Evolutionary conservation across 805 yeast genomes (phyloP).

Genomic region (Phaffomyces thermotolerans): DNA sequence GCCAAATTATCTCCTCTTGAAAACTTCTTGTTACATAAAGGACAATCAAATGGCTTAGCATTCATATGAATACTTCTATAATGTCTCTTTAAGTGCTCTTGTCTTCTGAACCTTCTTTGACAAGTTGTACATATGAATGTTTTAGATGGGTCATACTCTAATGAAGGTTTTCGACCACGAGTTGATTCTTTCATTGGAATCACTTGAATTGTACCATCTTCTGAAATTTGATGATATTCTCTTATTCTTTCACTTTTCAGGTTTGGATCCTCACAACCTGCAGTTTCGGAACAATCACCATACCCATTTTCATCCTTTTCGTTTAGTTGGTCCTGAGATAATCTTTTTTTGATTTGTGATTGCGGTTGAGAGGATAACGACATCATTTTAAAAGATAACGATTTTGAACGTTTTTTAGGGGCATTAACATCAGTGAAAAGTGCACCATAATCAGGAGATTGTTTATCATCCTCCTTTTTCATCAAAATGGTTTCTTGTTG

Average conservation of each 20-base stretch:
- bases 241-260: slow-evolving; percentile 2
- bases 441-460: slow-evolving; percentile 26
- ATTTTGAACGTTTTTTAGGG: slow-evolving; percentile 15
- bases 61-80: slow-evolving; percentile 65
- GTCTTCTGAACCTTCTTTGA: slow-evolving; percentile 60
- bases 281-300: not conserved
- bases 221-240: slow-evolving; percentile 7
- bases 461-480: slow-evolving; percentile 8
- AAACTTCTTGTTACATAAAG: slow-evolving; percentile 54
- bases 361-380: not conserved
- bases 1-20: slow-evolving; percentile 60
- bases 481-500: not conserved
- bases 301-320: not conserved
- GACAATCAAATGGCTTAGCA: slow-evolving; percentile 63
- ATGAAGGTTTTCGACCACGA: slow-evolving; percentile 60
- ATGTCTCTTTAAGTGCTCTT: slow-evolving; percentile 72
- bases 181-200: slow-evolving; percentile 29
- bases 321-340: not conserved
- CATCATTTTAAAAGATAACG: slow-evolving; percentile 11
- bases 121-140: slow-evolving; percentile 60
- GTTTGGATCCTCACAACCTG: not conserved
- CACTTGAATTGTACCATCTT: slow-evolving; percentile 8
- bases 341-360: not conserved
- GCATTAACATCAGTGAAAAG: slow-evolving; percentile 21
- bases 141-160: slow-evolving; percentile 47